Evolutionary conservation across 2,329 filamentous ascomycete genomes (phyloP), one percentile per base, ranked within the genome.

Genomic region (Rugonectria rugulosa): DNA sequence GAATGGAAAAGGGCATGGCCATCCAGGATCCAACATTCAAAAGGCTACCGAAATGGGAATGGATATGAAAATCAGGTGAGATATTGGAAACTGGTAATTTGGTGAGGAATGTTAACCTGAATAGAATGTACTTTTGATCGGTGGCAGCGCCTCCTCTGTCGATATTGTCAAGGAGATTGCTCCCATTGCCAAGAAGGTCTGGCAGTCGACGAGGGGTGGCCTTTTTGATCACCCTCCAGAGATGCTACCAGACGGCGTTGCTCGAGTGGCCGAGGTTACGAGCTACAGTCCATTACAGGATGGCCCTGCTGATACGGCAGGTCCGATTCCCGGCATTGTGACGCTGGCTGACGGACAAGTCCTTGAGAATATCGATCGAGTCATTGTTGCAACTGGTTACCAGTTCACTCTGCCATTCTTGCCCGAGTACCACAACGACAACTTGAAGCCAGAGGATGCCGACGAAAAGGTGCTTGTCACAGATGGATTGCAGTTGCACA

Each of bases 301-400:
- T 12, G 23, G 14, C 0, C 65, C 69, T 2, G 70, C 73, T 0
- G 87, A 77, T 45, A 62, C 66, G n/a, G 45, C 66, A 5, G 55
- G 83, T 14, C 19, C 76, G 0, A 79, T 86, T 15, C 81, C 84
- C 0, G 77, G 81, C 0, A 77, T 69, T 1, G 71, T 85, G 1
- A 75, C 77, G 0, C 73, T 90, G 2, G 78, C 76, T 41, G 81
- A 85, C 29, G 86, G 85, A 0, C 64, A 72, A 1, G 73, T 72
- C 2, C 63, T 91, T 2, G 74, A 73, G 29, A 75, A 79, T 11
- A 83, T 91, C 44, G 80, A 90, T 64, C 73, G 75, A 19, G 78
- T 91, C 1, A 78, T 91, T 11, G 66, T 91, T 5, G 84, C 81
- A 20, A 90, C 88, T 0, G 88, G 88, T 1, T 91, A 91, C 64